Evolutionary conservation across 2,329 filamentous ascomycete genomes (phyloP).

Genomic region (Nakataea oryzae): DNA sequence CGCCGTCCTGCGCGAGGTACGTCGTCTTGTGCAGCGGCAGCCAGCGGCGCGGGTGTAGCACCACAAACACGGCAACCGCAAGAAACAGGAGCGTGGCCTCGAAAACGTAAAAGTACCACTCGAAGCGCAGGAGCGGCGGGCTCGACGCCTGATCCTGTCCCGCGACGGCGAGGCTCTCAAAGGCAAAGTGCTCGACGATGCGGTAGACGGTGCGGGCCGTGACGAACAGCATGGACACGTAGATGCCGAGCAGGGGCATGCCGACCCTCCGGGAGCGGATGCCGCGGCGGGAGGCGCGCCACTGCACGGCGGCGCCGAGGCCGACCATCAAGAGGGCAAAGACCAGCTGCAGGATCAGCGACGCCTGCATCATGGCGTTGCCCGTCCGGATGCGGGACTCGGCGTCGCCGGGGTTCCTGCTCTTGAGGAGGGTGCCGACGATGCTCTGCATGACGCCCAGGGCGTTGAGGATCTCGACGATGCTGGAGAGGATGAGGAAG

Average conservation of each 20-base stretch:
- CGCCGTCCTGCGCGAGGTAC: slow-evolving; percentile 26
- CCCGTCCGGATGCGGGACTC: slow-evolving; percentile 14
- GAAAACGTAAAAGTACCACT: slow-evolving; percentile 35
- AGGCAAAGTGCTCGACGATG: slow-evolving; percentile 33
- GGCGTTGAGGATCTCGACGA: slow-evolving; percentile 36
- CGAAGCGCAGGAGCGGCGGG: slow-evolving; percentile 26
- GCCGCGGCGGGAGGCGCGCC: slow-evolving; percentile 15
- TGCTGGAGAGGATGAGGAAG: slow-evolving; percentile 31
- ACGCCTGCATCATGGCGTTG: slow-evolving; percentile 25
- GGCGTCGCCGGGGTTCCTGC: neutral
- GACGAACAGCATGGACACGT: slow-evolving; percentile 31
- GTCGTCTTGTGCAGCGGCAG: slow-evolving; percentile 23
- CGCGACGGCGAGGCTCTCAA: slow-evolving; percentile 19
- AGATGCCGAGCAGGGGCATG: slow-evolving; percentile 25
- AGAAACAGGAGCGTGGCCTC: slow-evolving; percentile 28
- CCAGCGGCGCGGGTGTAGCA: slow-evolving; percentile 24
- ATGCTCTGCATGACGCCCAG: slow-evolving; percentile 27
- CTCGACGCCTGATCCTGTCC: slow-evolving; percentile 12
- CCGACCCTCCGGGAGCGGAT: slow-evolving; percentile 10
- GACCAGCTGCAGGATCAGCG: slow-evolving; percentile 33
- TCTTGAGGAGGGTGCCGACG: neutral
- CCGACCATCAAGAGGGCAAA: slow-evolving; percentile 33
- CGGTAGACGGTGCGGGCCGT: slow-evolving; percentile 38
- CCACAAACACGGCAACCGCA: slow-evolving; percentile 27
- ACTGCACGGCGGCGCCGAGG: slow-evolving; percentile 34